phyloP scores from a whole-genome alignment of 768 basidiomycete species.

The Hortiboletus campestris region DNA sequence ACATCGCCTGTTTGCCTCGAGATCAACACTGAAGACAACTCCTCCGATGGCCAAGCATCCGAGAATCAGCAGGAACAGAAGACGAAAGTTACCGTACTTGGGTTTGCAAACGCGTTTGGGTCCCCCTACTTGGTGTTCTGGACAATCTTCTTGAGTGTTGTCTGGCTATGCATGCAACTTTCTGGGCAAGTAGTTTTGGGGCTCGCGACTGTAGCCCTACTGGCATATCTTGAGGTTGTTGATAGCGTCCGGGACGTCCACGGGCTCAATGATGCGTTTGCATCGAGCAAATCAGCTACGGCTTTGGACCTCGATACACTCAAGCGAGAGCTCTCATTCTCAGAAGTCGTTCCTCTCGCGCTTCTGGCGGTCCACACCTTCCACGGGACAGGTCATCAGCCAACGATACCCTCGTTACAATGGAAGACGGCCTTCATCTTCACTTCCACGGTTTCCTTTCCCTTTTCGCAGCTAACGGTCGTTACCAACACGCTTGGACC shows the following conservation, averaged over 20 bases:
- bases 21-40: slow-evolving; percentile 38
- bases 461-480: slow-evolving; percentile 72
- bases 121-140: slow-evolving; percentile 86
- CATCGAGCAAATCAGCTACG: slow-evolving; percentile 46
- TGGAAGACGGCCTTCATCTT: slow-evolving; percentile 95
- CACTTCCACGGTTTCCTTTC: slow-evolving; percentile 63
- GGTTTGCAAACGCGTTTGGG: slow-evolving; percentile 89
- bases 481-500: slow-evolving; percentile 77
- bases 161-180: slow-evolving; percentile 61
- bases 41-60: slow-evolving; percentile 5
- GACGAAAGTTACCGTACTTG: slow-evolving; percentile 60
- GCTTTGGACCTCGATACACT: slow-evolving; percentile 32
- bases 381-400: slow-evolving; percentile 90
- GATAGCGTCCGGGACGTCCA: slow-evolving; percentile 78
- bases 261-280: slow-evolving; percentile 51
- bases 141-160: slow-evolving; percentile 57
- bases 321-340: slow-evolving; percentile 48
- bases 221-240: slow-evolving; percentile 77
- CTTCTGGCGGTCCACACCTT: slow-evolving; percentile 77
- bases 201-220: slow-evolving; percentile 57
- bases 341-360: slow-evolving; percentile 70
- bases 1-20: slow-evolving; percentile 71
- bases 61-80: slow-evolving; percentile 29
- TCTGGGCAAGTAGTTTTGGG: slow-evolving; percentile 80
- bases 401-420: slow-evolving; percentile 84